phyloP scores from a whole-genome alignment of 345 rosid species.

The Brassica rapa region DNA sequence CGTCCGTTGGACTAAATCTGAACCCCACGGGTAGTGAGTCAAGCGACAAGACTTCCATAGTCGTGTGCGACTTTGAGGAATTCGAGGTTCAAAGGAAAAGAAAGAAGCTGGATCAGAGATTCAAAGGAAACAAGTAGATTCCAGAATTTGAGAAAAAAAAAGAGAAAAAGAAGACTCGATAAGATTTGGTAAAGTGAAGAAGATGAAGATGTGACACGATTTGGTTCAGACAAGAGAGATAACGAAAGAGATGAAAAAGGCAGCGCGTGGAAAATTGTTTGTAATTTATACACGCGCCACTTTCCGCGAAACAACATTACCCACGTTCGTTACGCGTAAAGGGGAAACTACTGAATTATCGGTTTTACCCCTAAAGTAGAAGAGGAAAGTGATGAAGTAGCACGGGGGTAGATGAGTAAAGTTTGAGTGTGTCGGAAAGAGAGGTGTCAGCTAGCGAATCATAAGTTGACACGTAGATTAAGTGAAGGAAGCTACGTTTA shows the following conservation, averaged over 20 bases:
- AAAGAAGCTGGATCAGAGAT: constrained; percentile 12
- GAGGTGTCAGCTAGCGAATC: constrained; percentile 3
- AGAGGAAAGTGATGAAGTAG: background rate
- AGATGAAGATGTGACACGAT: constrained; percentile 31
- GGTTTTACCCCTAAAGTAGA: background rate
- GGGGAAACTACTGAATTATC: background rate
- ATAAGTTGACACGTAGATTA: background rate
- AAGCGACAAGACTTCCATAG: constrained; percentile 53
- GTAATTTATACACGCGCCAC: constrained; percentile 15
- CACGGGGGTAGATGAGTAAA: background rate
- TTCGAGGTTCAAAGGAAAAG: background rate
- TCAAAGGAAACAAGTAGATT: constrained; percentile 30
- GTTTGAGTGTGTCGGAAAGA: background rate
- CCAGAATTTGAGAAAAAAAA: background rate
- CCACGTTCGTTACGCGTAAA: constrained; percentile 41
- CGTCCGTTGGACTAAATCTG: constrained; percentile 93
- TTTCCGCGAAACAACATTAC: constrained; percentile 18
- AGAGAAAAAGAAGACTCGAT: constrained; percentile 1
- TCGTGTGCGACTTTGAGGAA: constrained; percentile 12
- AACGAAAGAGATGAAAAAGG: background rate
- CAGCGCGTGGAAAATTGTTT: constrained; percentile 15
- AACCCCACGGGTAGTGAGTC: constrained; percentile 79
- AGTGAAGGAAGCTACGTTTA: background rate
- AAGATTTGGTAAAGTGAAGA: constrained; percentile 37
- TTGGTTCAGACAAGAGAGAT: constrained; percentile 10